Base-by-base conservation (phyloP, 352 stramenopile genomes). In the Phytophthora tentaculata region DNA sequence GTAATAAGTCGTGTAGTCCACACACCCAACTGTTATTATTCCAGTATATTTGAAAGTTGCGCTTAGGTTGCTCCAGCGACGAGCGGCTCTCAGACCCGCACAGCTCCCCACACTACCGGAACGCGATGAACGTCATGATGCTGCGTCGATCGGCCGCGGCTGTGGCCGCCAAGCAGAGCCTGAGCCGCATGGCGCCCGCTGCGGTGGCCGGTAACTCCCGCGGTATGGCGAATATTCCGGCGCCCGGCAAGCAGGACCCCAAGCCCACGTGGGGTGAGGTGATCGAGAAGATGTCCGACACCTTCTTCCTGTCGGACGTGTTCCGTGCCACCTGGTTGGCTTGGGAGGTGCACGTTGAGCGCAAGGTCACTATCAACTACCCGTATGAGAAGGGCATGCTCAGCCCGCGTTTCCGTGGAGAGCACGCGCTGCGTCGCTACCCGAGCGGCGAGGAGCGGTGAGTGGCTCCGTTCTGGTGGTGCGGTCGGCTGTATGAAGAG, bases 361-460 rank as follows among this genome's bases (percentile, higher is more conserved):
- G 83, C 63, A 99, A 99, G 80, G 88, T 98, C 19, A 99, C 97
- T 29, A 98, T 99, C 83, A 99, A 99, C 87, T 99, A 99, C 81
- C 98, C 98, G 51, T 99, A 98, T 74, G 98, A 99, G 75, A 99
- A 99, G 78, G 94, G 92, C 64, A 88, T 94, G 61, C 67, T 99
- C 37, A 98, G 87, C 74, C 97, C 98, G 55, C 95, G 97, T 58
- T 99, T 99, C 83, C 96, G 98, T 75, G 98, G 98, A 39, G 98
- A 99, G 77, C 98, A 99, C 76, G 97, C 97, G 19, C 77, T 99
- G 57, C 89, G 98, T 67, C 91, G 98, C 59, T 99, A 99, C 84
- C 97, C 98, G n/a, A 98, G 88, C 45, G 98, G 98, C 48, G 98
- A 99, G 78, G 98, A 99, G 79, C 91, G 98, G 84, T 94, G 68